Base-by-base conservation (phyloP, 2,329 filamentous ascomycete species). In the Cephalotrichum gorgonifer region DNA sequence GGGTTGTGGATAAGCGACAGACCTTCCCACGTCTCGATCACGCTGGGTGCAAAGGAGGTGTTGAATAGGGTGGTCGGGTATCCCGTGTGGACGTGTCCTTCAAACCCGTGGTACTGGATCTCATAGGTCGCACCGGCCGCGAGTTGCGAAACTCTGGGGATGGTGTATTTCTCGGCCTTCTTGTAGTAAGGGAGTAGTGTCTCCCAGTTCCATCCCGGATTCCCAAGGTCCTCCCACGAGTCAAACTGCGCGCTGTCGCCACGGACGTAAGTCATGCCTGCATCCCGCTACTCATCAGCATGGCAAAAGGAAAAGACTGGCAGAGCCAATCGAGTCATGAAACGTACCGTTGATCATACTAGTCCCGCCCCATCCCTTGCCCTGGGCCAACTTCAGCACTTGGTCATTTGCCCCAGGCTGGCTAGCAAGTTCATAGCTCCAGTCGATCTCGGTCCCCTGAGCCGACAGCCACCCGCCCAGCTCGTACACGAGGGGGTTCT, bases 201-300 rank as follows among this genome's bases (percentile, higher is more conserved):
- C 1, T 60, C 43, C 62, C 64, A 68, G 28, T 62, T 60, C 65
- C 65, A 68, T 0, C 64, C 65, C 5, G 54, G 49, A 31, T 60
- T 68, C 1, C 64, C 65, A 0, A 69, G 54, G 14, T 60, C 56
- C 7, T 57, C 61, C 66, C 66, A 69, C 17, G 58, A 55, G 23
- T 69, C 60, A 22, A 66, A 67, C 48, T 69, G 64, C 17, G 58
- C 54, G 2, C 57, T 59, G 48, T 70, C 62, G 1, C 67, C 69
- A 15, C 70, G 63, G 20, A 72, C 64, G 49, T 72, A 74, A 11
- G 67, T 65, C 71, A 73, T 69, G 20, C 68, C 66, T 33, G 12
- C 12, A 33, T n/a, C n/a, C n/a, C n/a, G 30, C n/a, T 14, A 14
- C n/a, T 33, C n/a, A 4, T 33, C 12, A 33, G 30, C 30, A 4